Base-by-base conservation (phyloP, 1,284 basidiomycete species). In the Rhodotorula sp. region DNA sequence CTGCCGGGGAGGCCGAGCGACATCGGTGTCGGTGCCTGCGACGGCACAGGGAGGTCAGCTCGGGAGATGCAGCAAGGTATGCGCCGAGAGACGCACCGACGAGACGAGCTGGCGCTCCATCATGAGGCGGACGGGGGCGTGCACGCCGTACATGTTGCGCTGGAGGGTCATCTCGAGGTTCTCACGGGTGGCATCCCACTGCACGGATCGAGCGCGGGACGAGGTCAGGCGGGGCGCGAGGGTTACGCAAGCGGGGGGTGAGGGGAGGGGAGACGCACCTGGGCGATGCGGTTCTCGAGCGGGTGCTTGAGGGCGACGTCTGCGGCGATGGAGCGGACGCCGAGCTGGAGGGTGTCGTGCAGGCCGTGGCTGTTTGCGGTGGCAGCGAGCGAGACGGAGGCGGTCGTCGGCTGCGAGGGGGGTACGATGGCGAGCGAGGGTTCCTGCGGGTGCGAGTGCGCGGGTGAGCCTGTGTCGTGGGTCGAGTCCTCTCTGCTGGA, bases 131-230 rank as follows among this genome's bases (percentile, higher is more conserved):
- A 97, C 87, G 9, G 96, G 96, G 50, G 91, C 89, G 77, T 92
- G 91, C 75, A 98, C 81, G 52, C 96, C 96, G 79, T 90, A 91
- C 52, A 90, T 82, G 82, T 94, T 90, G 66, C 95, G 87, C 80
- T 93, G 88, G 82, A 97, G 84, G 57, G 88, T 93, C 72, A 97
- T 85, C 81, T 91, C 91, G 68, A 95, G 81, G 81, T 91, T 90
- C 80, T 93, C 90, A 81, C 96, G 93, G 9, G 95, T 95, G 76
- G 89, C 89, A 68, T 93, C 89, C 96, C 96, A 99, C 93, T 97
- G 68, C 23, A 5, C 17, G 25, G 12, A 45, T 8, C 19, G 44
- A 45, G 41, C 23, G 41, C 21, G 48, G 13, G 21, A 25, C 23
- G 25, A 42, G 27, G 7, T 12, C 56, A 50, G 25, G 21, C 7